Conservation (phyloP, 495 filamentous ascomycete genomes). For the Lasiosphaeris hirsuta region DNA sequence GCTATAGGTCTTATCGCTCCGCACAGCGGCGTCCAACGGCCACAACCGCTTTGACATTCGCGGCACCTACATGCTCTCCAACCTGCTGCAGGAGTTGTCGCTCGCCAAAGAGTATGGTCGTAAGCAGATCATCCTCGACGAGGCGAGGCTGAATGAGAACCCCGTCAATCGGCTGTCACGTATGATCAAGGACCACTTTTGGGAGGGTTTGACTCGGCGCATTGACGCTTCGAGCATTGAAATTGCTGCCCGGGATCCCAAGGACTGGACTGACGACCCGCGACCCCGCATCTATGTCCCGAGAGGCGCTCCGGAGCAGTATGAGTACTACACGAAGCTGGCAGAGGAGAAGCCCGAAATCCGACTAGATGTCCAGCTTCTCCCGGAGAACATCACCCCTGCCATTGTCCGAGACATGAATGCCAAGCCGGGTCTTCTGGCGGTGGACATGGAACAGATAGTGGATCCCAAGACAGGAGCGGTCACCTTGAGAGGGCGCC, state of each 20-base stretch:
- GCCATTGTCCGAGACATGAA: conserved; percentile 72
- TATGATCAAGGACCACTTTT: conserved; percentile 83
- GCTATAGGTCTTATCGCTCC: conserved; percentile 61
- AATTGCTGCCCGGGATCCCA: conserved; percentile 77
- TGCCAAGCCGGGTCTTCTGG: conserved; percentile 80
- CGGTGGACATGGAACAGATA: conserved; percentile 80
- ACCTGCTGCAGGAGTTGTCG: conserved; percentile 88
- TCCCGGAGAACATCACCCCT: conserved; percentile 70
- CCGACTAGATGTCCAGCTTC: conserved; percentile 76
- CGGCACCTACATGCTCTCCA: conserved; percentile 93
- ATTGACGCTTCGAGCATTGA: conserved; percentile 89
- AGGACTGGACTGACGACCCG: conserved; percentile 86
- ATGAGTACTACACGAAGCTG: conserved; percentile 79
- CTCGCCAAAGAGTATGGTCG: conserved; percentile 83
- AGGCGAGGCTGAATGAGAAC: conserved; percentile 84
- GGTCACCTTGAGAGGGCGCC: conserved; percentile 69
- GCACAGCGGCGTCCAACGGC: conserved; percentile 83
- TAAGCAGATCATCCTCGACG: conserved; percentile 81
- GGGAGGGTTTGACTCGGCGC: conserved; percentile 79
- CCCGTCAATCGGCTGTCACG: conserved; percentile 82
- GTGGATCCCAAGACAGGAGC: conserved; percentile 61
- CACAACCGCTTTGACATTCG: conserved; percentile 79
- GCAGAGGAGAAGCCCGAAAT: conserved; percentile 73
- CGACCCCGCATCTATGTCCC: conserved; percentile 91
- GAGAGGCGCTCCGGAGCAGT: conserved; percentile 76